Evolutionary conservation across 2,329 filamentous ascomycete species (phyloP), one percentile per base, ranked within the genome.

Genomic region (Aspergillus texensis): DNA sequence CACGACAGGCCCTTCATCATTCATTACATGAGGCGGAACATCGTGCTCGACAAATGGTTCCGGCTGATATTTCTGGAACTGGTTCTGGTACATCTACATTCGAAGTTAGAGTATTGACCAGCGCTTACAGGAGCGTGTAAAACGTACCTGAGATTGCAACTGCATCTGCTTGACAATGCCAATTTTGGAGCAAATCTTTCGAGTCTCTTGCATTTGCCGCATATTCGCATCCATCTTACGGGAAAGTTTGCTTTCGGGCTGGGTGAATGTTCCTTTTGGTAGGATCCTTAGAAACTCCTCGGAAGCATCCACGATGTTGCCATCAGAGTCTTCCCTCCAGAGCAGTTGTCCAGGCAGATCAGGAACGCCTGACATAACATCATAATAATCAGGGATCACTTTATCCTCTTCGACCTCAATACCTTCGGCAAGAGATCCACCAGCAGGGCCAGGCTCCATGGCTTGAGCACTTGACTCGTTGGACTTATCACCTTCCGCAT

Each of bases 141-240:
- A 34, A 57, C 73, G 82, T 86, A 93, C 92, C 86, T 97, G 95
- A 58, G 93, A 92, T 77, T 99, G 95, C 60, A 98, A 88, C 80
- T 99, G 95, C 95, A 99, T 99, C 81, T 99, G 95, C 82, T 98
- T 99, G 76, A 99, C 95, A 65, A 99, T 93, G 56, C 92, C 90
- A 75, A 99, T 97, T 80, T 98, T 99, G 12, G 93, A 93, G 72
- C 93, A 96, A 34, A 99, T 86, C 75, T 97, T 98, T 70, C 95
- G 87, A 0, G 95, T 99, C 73, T 98, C 94, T 77, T 99, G 95
- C 85, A 99, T 94, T 75, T 97, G 94, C 65, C 88, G 88, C 79
- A 98, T 92, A 71, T 99, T 99, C 61, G 89, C 87, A 70, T 97
- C 92, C 79, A 99, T 90, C 75, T 90, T 94, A 70, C 88, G 88